Evolutionary conservation across 768 basidiomycete species (phyloP).

Genomic region (Pleurotus salmoneostramineus): DNA sequence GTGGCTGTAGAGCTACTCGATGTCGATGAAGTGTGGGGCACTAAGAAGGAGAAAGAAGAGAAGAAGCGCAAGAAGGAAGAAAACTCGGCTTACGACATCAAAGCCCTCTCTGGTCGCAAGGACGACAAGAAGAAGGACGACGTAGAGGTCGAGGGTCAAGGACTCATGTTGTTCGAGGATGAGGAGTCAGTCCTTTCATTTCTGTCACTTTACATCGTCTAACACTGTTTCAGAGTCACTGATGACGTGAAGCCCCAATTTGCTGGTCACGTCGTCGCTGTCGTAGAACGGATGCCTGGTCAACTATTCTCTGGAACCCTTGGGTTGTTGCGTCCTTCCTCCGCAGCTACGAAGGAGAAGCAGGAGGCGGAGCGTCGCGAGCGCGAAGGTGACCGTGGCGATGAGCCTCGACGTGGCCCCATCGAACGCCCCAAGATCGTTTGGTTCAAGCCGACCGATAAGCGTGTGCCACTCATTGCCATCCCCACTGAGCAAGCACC

Average conservation of each 20-base stretch:
- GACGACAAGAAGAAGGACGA: slow-evolving; percentile 99
- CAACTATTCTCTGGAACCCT: slow-evolving; percentile 98
- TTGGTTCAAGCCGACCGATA: slow-evolving; percentile 99
- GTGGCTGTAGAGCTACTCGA: slow-evolving; percentile 97
- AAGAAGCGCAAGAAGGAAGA: slow-evolving; percentile 99
- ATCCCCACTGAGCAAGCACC: slow-evolving; percentile 99
- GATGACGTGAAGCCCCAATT: slow-evolving; percentile 98
- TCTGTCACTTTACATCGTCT: slow-evolving; percentile 9
- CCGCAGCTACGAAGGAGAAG: slow-evolving; percentile 97
- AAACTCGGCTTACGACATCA: slow-evolving; percentile 90
- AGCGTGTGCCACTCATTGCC: slow-evolving; percentile 96
- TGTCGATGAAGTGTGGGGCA: slow-evolving; percentile 96
- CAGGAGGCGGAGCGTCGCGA: slow-evolving; percentile 97
- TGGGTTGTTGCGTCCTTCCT: slow-evolving; percentile 91
- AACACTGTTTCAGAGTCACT: slow-evolving; percentile 60
- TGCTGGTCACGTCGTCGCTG: slow-evolving; percentile 99
- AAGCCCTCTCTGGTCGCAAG: slow-evolving; percentile 70
- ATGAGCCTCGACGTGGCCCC: slow-evolving; percentile 73
- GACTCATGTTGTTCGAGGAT: slow-evolving; percentile 93
- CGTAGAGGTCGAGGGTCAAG: slow-evolving; percentile 98
- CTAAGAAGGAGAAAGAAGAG: slow-evolving; percentile 99
- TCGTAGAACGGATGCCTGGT: slow-evolving; percentile 98
- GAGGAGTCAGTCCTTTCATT: slow-evolving; percentile 65
- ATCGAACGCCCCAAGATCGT: slow-evolving; percentile 97
- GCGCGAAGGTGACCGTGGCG: slow-evolving; percentile 89